Evolutionary conservation across 805 yeast species (phyloP), one percentile per base, ranked within the genome.

Genomic region (Huiozyma naganishii): DNA sequence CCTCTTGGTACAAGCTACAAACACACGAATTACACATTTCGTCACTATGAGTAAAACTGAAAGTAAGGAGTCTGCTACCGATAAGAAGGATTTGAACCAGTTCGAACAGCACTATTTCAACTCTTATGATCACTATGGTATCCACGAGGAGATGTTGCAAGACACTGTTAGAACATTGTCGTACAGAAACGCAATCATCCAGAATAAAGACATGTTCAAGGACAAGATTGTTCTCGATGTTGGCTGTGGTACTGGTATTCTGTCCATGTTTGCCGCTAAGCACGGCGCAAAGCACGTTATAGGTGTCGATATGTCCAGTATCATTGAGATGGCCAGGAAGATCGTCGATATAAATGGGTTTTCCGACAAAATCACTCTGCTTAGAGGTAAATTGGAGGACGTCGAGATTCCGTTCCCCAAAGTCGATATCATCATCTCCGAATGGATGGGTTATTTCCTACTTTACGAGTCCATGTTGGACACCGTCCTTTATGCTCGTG

Each of bases 241-340:
- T 45, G 99, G 99, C 41, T 94, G 98, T 66, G 99, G 99, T 53
- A 92, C 98, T 17, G 99, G 98, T 54, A 88, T 92, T 52, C 69
- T 92, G 49, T 89, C 97, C 27, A 86, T 92, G 95, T 92, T 92
- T 72, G 97, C 97, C 12, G 96, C 90, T 41, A 82, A 81, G 60
- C 95, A 97, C n/a, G 99, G 98, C 52, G 98, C 98, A 50, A 87
- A 88, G 64, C 97, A 88, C 61, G 98, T 92, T 43, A 83, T 88
- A 64, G 95, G 95, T 40, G 97, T 92, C 44, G 99, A 92, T 67
- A 88, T 89, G 89, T 87, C 96, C 27, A 84, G 84, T 62, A 92
- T 92, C 63, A 92, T 94, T 54, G 94, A 81, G 50, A 88, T 87
- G 88, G 99, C 98, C n/a, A 77, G 77, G 58, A 78, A 89, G 62